A percentile compares a stretch with the other conserved stretches of the same genome.
These are phyloP conservation scores for Neonectria coccinea DNA, from an alignment of 2,329 filamentous ascomycete species.

Conservation along the genomic window DNA sequence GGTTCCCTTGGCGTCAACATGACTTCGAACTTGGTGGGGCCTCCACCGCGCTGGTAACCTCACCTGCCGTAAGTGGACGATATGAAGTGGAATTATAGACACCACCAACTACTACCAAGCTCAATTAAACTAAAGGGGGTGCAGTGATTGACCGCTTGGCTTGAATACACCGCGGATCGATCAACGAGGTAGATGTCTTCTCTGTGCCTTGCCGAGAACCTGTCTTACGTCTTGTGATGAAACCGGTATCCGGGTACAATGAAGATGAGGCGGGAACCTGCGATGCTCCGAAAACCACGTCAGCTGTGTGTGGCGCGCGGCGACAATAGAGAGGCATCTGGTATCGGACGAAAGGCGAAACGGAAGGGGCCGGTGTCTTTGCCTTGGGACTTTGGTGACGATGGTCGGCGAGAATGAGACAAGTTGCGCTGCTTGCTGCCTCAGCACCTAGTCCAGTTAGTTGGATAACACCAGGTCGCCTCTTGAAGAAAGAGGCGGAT, in stretches of 20 bases:
- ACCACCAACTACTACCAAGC: not conserved
- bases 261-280: not conserved
- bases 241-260: not conserved
- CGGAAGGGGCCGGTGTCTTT: not conserved
- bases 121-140: not conserved
- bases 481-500: not conserved
- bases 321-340: not conserved
- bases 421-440: not conserved
- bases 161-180: not conserved
- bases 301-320: not conserved
- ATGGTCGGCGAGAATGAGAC: not conserved
- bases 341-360: not conserved
- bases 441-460: not conserved
- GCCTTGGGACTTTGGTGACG: conserved; percentile 1
- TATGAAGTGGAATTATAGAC: not conserved
- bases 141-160: not conserved
- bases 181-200: not conserved
- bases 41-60: not conserved
- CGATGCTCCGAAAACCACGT: too few relatives aligned
- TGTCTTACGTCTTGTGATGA: not conserved
- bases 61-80: not conserved
- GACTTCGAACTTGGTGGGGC: not conserved
- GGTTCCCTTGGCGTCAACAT: not conserved
- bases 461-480: not conserved
- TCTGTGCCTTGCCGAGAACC: not conserved